Percentiles rank a stretch among this genome's conserved stretches.
phyloP scores from a whole-genome alignment of 23 red algal species.

The Gracilariopsis chorda region DNA sequence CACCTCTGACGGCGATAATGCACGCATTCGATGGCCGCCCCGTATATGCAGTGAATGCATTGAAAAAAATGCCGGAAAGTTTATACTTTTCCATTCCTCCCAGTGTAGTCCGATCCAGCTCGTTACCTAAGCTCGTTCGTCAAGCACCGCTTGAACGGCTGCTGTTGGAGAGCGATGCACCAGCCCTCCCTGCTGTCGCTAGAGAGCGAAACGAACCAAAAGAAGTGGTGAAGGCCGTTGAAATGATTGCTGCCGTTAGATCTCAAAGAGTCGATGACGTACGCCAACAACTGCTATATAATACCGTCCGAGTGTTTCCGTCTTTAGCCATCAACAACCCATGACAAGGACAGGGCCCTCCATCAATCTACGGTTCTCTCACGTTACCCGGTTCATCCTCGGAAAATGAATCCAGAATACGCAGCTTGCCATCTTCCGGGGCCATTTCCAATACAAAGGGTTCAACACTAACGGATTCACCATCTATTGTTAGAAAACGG shows the following conservation, averaged over 20 bases:
- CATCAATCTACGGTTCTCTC: no score
- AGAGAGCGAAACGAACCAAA: constrained; percentile 50
- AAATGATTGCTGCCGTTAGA: constrained; percentile 58
- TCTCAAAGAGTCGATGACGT: background rate
- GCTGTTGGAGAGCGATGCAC: constrained; percentile 60
- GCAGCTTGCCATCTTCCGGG: constrained; percentile 7
- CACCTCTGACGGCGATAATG: constrained; percentile 5
- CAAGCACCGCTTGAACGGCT: constrained; percentile 42
- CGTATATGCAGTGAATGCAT: constrained; percentile 48
- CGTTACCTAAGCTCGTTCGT: constrained; percentile 31
- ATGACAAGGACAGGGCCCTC: no score
- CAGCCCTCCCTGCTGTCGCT: constrained; percentile 24
- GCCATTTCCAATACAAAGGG: constrained; percentile 45
- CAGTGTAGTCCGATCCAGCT: constrained; percentile 21
- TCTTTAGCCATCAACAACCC: no score
- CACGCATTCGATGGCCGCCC: constrained; percentile 73
- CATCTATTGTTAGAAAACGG: constrained; percentile 26
- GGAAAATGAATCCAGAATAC: constrained; percentile 27
- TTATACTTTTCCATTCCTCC: constrained; percentile 66
- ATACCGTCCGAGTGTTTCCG: constrained; percentile 12
- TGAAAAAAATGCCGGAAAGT: background rate
- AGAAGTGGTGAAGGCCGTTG: constrained; percentile 7
- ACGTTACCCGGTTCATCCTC: background rate
- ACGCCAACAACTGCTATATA: background rate
- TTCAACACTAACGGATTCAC: constrained; percentile 21